Percentiles rank a stretch among this genome's conserved stretches.
Conservation (phyloP, 129 eudicot genomes). For the Artemisia annua region DNA sequence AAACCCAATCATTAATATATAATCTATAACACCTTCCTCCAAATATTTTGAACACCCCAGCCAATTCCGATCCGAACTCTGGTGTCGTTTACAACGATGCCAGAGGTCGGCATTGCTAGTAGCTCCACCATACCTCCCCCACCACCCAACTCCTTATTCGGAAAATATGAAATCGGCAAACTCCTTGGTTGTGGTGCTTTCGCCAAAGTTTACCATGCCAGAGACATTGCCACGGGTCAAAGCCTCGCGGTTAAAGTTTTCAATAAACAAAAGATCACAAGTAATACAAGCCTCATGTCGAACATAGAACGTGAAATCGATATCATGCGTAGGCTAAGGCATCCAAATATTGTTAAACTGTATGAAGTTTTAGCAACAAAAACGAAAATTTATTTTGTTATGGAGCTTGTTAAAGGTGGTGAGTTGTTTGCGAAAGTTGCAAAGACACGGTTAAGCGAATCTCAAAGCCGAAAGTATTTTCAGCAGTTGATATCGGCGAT, state of each 20-base stretch:
- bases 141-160: constrained; percentile 46
- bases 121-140: constrained; percentile 30
- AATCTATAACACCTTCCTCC: constrained; percentile 20
- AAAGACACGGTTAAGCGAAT: constrained; percentile 54
- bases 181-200: constrained; percentile 83
- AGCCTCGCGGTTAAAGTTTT: constrained; percentile 75
- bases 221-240: constrained; percentile 54
- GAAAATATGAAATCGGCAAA: constrained; percentile 71
- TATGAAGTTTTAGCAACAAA: constrained; percentile 65
- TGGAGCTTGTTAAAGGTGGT: constrained; percentile 79
- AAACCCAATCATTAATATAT: constrained; percentile 4
- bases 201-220: constrained; percentile 79
- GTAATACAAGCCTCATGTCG: constrained; percentile 24
- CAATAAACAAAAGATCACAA: constrained; percentile 50
- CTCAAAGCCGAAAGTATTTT: constrained; percentile 67
- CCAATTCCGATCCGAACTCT: constrained; percentile 41
- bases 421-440: constrained; percentile 64
- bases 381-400: constrained; percentile 62
- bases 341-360: constrained; percentile 58
- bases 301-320: constrained; percentile 74
- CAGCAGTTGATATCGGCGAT: constrained; percentile 86
- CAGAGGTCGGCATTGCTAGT: constrained; percentile 37
- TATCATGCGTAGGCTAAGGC: constrained; percentile 58
- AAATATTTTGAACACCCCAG: constrained; percentile 8
- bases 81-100: constrained; percentile 35